These are phyloP conservation scores for Gracilariopsis chorda DNA, from an alignment of 23 red algal genomes.

Conservation along the genomic window DNA sequence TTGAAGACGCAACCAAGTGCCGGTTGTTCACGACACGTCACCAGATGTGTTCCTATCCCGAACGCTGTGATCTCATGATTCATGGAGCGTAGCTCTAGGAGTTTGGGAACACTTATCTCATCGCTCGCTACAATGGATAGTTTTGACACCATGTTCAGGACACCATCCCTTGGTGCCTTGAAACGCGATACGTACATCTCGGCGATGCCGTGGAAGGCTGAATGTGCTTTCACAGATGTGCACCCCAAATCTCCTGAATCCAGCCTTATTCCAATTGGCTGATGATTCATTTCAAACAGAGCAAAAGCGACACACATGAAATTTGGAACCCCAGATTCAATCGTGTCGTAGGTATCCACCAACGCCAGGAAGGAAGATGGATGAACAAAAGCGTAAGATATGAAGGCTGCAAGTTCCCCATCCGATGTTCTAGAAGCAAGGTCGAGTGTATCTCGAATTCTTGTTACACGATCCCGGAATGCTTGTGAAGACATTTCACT, in stretches of 20 bases:
- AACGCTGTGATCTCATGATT: slow-evolving; percentile 63
- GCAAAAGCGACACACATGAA: slow-evolving; percentile 77
- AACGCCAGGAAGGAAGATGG: slow-evolving; percentile 74
- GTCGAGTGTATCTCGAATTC: background rate
- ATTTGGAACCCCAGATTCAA: slow-evolving; percentile 78
- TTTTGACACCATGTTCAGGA: background rate
- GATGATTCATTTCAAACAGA: slow-evolving; percentile 32
- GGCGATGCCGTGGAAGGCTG: slow-evolving; percentile 33
- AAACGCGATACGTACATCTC: background rate
- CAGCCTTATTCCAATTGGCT: slow-evolving; percentile 73
- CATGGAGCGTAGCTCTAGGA: slow-evolving; percentile 31
- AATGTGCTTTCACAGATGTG: slow-evolving; percentile 38
- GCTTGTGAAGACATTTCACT: background rate
- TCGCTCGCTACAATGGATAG: slow-evolving; percentile 70
- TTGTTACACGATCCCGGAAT: background rate
- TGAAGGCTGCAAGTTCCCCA: slow-evolving; percentile 80
- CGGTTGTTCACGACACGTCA: slow-evolving; percentile 81
- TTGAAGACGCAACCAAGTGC: slow-evolving; percentile 87
- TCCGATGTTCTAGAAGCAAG: background rate
- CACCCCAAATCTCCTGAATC: slow-evolving; percentile 82
- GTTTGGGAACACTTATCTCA: slow-evolving; percentile 69
- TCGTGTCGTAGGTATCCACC: slow-evolving; percentile 85
- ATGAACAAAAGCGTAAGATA: slow-evolving; percentile 72
- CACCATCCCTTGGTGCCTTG: background rate
- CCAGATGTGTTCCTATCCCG: slow-evolving; percentile 87